Evolutionary conservation across 2,329 filamentous ascomycete species (phyloP).

Genomic region (Pseudogymnoascus sp.): DNA sequence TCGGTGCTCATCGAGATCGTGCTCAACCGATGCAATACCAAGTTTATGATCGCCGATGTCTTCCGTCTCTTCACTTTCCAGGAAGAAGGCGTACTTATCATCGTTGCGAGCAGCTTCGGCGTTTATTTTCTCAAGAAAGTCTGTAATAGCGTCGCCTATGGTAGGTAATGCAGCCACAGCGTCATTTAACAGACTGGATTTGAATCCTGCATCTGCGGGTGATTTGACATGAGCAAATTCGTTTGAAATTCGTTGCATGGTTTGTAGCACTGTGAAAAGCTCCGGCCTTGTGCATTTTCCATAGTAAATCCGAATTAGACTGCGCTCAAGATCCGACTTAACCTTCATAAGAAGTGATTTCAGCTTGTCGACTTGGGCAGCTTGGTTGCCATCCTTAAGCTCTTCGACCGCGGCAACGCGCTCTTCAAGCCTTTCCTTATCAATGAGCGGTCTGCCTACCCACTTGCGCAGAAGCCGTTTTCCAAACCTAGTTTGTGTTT

Average conservation of each 20-base stretch:
- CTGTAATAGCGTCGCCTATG: constrained; percentile 65
- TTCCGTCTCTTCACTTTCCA: constrained; percentile 79
- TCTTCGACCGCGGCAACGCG: constrained; percentile 82
- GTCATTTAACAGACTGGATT: constrained; percentile 59
- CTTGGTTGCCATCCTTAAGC: constrained; percentile 62
- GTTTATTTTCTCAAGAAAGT: constrained; percentile 80
- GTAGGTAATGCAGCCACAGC: constrained; percentile 69
- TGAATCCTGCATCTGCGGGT: constrained; percentile 63
- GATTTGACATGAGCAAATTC: constrained; percentile 65
- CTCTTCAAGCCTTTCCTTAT: constrained; percentile 66
- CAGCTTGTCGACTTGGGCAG: constrained; percentile 63
- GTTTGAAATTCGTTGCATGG: constrained; percentile 70
- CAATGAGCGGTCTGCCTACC: constrained; percentile 84
- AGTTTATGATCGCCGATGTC: constrained; percentile 83
- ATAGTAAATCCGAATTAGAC: constrained; percentile 92
- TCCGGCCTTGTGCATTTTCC: constrained; percentile 90
- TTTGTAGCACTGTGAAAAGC: constrained; percentile 76
- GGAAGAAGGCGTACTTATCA: constrained; percentile 93
- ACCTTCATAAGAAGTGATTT: constrained; percentile 63
- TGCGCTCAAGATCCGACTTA: constrained; percentile 82
- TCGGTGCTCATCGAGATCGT: constrained; percentile 76
- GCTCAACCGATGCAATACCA: constrained; percentile 84
- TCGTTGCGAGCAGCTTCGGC: constrained; percentile 72
- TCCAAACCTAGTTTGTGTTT: constrained; percentile 84
- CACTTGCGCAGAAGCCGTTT: constrained; percentile 85